These are phyloP conservation scores for Calocera viscosa DNA, from an alignment of 768 basidiomycete species.

Conservation along the genomic window DNA sequence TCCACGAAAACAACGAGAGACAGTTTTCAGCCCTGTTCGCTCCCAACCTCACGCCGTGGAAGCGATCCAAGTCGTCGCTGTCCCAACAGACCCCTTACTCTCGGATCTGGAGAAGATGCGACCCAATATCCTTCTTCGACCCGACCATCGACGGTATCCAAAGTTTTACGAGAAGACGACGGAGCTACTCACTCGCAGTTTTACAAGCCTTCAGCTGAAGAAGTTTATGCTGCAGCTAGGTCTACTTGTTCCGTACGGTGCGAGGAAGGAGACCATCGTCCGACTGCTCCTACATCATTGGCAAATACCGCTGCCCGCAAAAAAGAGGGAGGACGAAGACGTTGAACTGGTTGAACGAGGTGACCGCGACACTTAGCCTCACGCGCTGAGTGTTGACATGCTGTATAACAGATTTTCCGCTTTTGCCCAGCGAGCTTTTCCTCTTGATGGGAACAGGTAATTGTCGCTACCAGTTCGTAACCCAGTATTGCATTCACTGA, in stretches of 20 bases:
- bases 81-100: background rate
- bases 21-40: background rate
- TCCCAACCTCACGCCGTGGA: background rate
- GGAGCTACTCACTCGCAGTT: background rate
- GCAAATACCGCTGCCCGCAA: background rate
- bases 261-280: background rate
- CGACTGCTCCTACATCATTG: background rate
- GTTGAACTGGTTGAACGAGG: background rate
- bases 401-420: conserved; percentile 36
- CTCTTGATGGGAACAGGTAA: conserved; percentile 60
- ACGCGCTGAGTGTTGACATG: background rate
- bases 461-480: conserved; percentile 12
- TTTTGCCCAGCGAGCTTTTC: conserved; percentile 51
- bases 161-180: background rate
- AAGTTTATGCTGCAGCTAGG: background rate
- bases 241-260: background rate
- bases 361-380: background rate
- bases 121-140: background rate
- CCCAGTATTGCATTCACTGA: conserved; percentile 10
- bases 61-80: background rate
- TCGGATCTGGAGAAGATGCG: background rate
- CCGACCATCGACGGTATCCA: background rate
- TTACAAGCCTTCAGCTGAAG: background rate
- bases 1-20: background rate
- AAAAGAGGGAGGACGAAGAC: background rate